These are phyloP conservation scores for Dalbergia cochinchinensis DNA, from an alignment of 306 rosid species.

Conservation along the genomic window DNA sequence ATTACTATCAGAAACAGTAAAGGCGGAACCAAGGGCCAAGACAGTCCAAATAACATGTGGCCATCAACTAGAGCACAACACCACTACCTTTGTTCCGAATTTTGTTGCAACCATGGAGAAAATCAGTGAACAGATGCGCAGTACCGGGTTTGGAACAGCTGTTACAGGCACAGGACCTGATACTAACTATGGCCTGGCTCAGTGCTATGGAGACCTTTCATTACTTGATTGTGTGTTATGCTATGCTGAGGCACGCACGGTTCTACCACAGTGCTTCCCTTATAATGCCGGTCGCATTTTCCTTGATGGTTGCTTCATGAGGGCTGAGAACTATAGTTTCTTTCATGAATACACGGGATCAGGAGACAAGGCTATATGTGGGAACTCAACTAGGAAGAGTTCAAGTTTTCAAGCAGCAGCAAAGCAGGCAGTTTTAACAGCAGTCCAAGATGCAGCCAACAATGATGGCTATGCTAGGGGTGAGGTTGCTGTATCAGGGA, in stretches of 20 bases:
- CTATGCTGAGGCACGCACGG: slow-evolving; percentile 83
- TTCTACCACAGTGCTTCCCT: slow-evolving; percentile 88
- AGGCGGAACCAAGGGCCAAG: slow-evolving; percentile 80
- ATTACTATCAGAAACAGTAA: slow-evolving; percentile 47
- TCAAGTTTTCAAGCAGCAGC: slow-evolving; percentile 57
- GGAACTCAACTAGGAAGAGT: slow-evolving; percentile 61
- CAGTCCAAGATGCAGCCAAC: slow-evolving; percentile 57
- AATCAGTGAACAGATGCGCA: slow-evolving; percentile 77
- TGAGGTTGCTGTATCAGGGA: slow-evolving; percentile 49
- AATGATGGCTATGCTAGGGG: slow-evolving; percentile 65
- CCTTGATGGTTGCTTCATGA: slow-evolving; percentile 97
- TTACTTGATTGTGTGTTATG: slow-evolving; percentile 81
- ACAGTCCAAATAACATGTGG: slow-evolving; percentile 63
- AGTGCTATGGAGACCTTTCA: slow-evolving; percentile 93
- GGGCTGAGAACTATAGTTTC: slow-evolving; percentile 83
- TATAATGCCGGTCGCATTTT: slow-evolving; percentile 71
- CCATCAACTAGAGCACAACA: slow-evolving; percentile 61
- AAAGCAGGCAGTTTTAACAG: slow-evolving; percentile 58
- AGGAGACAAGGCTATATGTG: slow-evolving; percentile 67
- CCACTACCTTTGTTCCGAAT: slow-evolving; percentile 64
- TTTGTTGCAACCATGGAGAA: slow-evolving; percentile 81
- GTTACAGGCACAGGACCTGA: slow-evolving; percentile 76
- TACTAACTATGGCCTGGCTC: slow-evolving; percentile 79
- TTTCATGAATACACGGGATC: slow-evolving; percentile 66
- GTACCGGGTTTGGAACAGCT: slow-evolving; percentile 72